Percentiles rank a stretch among this genome's conserved stretches.
These are phyloP conservation scores for Microsporum ferrugineum DNA, from an alignment of 2,329 filamentous ascomycete genomes.

Conservation along the genomic window DNA sequence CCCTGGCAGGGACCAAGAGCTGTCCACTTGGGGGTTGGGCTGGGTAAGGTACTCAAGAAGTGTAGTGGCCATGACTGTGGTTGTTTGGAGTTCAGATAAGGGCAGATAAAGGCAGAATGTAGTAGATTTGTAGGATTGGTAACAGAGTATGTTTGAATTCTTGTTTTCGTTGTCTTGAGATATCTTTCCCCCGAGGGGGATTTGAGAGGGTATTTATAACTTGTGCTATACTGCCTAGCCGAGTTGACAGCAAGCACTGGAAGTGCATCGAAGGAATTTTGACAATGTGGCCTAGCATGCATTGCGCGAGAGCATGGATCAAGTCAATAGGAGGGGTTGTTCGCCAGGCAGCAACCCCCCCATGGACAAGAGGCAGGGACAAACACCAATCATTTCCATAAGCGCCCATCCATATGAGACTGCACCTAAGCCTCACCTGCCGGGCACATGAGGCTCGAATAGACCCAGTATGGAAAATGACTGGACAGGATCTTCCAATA, in stretches of 20 bases:
- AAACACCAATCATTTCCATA: background rate
- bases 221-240: background rate
- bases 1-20: background rate
- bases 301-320: background rate
- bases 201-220: background rate
- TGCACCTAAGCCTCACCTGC: background rate
- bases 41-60: constrained; percentile 9
- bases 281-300: background rate
- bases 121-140: background rate
- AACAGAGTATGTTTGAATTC: background rate
- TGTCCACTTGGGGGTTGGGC: constrained; percentile 10
- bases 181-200: background rate
- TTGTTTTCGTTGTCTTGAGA: background rate
- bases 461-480: background rate
- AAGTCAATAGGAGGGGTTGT: background rate
- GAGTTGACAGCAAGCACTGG: background rate
- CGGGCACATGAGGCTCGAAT: background rate
- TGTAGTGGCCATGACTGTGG: background rate
- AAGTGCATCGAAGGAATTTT: background rate
- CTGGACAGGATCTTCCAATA: background rate
- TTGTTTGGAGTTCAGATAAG: background rate
- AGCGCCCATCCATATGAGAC: background rate
- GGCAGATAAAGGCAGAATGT: background rate
- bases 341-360: background rate
- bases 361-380: background rate